Evolutionary conservation across 1,139 yeast genomes (phyloP), one percentile per base, ranked within the genome.

Genomic region (Saccharomyces hybrid): DNA sequence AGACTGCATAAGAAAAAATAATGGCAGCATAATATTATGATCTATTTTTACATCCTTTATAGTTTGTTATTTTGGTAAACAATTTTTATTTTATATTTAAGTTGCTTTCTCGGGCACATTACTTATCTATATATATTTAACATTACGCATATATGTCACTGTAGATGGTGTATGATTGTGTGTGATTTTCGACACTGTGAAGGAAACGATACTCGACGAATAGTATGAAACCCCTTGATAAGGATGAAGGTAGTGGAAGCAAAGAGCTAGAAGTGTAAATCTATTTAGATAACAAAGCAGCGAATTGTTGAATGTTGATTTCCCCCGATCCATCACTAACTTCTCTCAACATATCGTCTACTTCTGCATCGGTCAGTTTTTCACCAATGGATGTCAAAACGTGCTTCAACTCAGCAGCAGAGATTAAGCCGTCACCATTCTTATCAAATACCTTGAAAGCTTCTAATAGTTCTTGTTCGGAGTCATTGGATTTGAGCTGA

Each of bases 341-440:
- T 70, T 93, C 99, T 69, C 87, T 83, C 70, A 93, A 82, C 97
- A 93, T 93, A 73, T 89, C 96, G 66, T 89, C 95, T 54, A 95
- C 97, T 73, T 93, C 99, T 53, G 91, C 95, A 65, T 93, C 98
- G 34, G 96, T 84, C 67, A 93, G 80, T 73, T 88, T 89, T 73
- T 93, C 99, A 62, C 99, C 99, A 70, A 95, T 90, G 11, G 97
- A 88, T 48, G 97, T 91, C 75, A 93, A 83, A 50, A 93, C 98
- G 71, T 91, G 96, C 74, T 95, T 86, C 72, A 93, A 82, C 76
- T 93, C 99, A 59, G 97, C 95, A 57, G 96, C 93, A 56, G 96
- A 87, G 69, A 93, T 93, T 73, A 86, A 87, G 58, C 99, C 99
- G 70, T 93, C 97, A 55, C 97, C 97, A 71, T 93, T 95, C 61